phyloP scores from a whole-genome alignment of 2,329 filamentous ascomycete species.

The Trichoderma atrobrunneum region DNA sequence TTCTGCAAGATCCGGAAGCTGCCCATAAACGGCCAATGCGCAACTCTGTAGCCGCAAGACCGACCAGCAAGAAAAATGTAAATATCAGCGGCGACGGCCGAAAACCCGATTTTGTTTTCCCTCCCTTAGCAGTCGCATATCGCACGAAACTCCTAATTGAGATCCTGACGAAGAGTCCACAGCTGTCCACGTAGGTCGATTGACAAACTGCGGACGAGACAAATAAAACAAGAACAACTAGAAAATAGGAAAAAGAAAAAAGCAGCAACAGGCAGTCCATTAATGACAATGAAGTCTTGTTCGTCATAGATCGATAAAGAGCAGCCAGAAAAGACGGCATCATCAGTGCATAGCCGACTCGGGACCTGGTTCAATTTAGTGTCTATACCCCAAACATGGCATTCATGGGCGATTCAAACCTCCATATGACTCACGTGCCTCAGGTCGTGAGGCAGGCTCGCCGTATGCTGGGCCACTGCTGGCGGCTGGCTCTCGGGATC shows the following conservation, averaged over 20 bases:
- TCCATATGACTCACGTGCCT: slow-evolving; percentile 45
- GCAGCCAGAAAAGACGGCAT: slow-evolving; percentile 5
- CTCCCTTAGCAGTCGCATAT: slow-evolving; percentile 38
- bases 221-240: slow-evolving; percentile 24
- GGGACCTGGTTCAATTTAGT: slow-evolving; percentile 23
- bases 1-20: slow-evolving; percentile 41
- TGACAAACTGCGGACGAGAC: slow-evolving; percentile 28
- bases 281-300: slow-evolving; percentile 22
- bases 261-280: slow-evolving; percentile 29
- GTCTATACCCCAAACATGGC: slow-evolving; percentile 21
- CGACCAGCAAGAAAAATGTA: slow-evolving; percentile 36
- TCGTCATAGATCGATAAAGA: slow-evolving; percentile 12
- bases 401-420: slow-evolving; percentile 34
- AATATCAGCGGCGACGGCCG: slow-evolving; percentile 35
- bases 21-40: slow-evolving; percentile 38
- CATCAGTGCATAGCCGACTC: slow-evolving; percentile 11
- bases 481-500: slow-evolving; percentile 39
- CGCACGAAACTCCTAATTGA: slow-evolving; percentile 37
- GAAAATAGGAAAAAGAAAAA: slow-evolving; percentile 23
- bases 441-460: slow-evolving; percentile 43
- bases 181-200: slow-evolving; percentile 31
- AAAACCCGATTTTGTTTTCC: slow-evolving; percentile 35
- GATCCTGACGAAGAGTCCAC: slow-evolving; percentile 31
- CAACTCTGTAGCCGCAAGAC: slow-evolving; percentile 38
- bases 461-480: slow-evolving; percentile 37